phyloP scores from a whole-genome alignment of 2,329 filamentous ascomycete species.

The Botrytis paeoniae region DNA sequence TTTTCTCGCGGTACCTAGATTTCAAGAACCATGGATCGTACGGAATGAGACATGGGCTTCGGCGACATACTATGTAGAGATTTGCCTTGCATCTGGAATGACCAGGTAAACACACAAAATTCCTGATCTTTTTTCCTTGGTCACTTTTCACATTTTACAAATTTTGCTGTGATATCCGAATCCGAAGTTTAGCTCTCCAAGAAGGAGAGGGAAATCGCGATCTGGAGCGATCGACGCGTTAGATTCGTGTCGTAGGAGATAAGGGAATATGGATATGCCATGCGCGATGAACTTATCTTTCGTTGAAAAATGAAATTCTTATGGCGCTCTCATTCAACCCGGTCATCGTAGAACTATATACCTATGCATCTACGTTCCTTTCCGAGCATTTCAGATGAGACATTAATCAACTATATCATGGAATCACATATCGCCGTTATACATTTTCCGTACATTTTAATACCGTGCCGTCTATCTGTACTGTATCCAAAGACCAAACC shows the following conservation, averaged over 20 bases:
- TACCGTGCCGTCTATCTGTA: neutral
- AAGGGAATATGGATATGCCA: neutral
- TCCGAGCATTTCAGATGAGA: neutral
- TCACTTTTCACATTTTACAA: neutral
- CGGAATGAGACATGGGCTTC: neutral
- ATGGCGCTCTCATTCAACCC: neutral
- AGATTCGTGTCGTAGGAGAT: neutral
- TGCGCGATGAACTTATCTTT: neutral
- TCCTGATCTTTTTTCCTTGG: neutral
- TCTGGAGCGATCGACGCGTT: neutral
- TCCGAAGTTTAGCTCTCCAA: neutral
- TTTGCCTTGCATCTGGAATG: slow-evolving; percentile 5
- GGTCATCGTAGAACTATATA: neutral
- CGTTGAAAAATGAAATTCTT: neutral
- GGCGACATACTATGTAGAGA: slow-evolving; percentile 7
- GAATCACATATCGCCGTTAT: neutral
- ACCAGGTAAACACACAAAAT: neutral
- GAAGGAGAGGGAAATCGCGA: neutral
- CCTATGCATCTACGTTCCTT: neutral
- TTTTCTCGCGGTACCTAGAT: neutral
- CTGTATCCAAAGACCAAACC: neutral
- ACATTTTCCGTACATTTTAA: neutral
- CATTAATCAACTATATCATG: neutral
- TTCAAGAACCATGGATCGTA: neutral
- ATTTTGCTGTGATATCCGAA: neutral